Evolutionary conservation across 192 early-diverging fungal species (phyloP).

Genomic region (Coemansia sp.): DNA sequence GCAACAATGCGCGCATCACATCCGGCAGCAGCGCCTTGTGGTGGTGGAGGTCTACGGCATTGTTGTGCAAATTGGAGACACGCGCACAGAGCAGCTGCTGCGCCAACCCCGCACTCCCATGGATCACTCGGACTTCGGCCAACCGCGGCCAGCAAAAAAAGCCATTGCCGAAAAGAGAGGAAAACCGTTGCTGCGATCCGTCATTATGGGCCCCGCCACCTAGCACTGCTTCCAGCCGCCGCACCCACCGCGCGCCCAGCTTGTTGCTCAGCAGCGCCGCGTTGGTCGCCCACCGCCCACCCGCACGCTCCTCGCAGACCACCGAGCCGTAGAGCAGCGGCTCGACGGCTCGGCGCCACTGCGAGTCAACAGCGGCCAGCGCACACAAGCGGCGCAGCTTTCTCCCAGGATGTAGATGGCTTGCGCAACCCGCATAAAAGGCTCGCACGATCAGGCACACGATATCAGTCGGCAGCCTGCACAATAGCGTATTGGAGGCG

Average conservation of each 20-base stretch:
- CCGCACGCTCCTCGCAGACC: constrained; percentile 8
- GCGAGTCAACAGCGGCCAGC: not conserved
- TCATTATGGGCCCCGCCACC: not conserved
- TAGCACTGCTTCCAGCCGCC: constrained; percentile 1
- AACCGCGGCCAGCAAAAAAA: no score
- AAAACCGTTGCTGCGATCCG: no score
- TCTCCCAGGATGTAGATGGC: no score
- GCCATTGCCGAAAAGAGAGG: no score
- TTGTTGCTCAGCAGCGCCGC: not conserved
- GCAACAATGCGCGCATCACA: no score
- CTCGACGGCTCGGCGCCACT: constrained; percentile 12
- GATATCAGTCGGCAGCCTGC: constrained; percentile 2
- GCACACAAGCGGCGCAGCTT: not conserved
- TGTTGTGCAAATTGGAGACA: not conserved
- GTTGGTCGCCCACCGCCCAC: constrained; percentile 11
- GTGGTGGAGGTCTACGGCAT: no score
- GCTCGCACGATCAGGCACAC: constrained; percentile 10
- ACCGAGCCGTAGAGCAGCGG: constrained; percentile 11
- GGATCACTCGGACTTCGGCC: not conserved
- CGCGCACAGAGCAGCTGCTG: not conserved
- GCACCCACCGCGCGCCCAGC: not conserved
- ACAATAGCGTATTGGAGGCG: not conserved
- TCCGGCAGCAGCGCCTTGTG: no score
- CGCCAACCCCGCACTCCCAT: not conserved
- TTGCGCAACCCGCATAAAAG: no score